These are phyloP conservation scores for Senna tora DNA, from an alignment of 306 rosid species.

Conservation along the genomic window DNA sequence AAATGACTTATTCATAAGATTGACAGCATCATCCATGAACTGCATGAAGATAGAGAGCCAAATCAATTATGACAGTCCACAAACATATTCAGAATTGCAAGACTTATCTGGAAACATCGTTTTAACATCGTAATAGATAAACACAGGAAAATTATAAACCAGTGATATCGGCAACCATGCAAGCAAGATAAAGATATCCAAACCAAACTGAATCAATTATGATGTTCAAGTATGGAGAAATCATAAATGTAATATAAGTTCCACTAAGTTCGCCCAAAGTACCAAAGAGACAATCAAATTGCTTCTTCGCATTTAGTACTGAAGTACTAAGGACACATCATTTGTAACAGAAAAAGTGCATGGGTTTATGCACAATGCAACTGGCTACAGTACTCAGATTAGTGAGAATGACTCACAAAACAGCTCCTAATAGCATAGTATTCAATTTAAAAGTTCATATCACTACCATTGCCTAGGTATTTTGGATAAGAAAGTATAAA, in stretches of 20 bases:
- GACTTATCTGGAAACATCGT: neutral
- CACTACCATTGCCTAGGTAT: neutral
- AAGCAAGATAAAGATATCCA: conserved; percentile 23
- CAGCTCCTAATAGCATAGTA: neutral
- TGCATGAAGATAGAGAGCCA: conserved; percentile 51
- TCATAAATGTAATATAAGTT: neutral
- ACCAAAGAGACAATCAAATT: neutral
- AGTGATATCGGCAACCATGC: neutral
- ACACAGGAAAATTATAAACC: neutral
- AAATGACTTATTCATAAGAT: conserved; percentile 90
- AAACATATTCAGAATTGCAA: conserved; percentile 11
- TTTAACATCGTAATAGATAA: neutral
- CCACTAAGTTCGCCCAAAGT: conserved; percentile 25
- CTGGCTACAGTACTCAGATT: neutral
- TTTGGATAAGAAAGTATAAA: conserved; percentile 5
- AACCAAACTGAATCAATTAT: neutral
- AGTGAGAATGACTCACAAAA: neutral
- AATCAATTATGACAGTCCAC: conserved; percentile 25
- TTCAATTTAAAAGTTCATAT: neutral
- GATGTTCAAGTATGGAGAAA: neutral
- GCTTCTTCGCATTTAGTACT: neutral
- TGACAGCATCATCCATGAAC: conserved; percentile 94
- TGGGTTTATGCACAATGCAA: conserved; percentile 25
- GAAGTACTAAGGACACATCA: neutral
- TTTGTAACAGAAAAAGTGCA: neutral